Percentiles rank a stretch among this genome's conserved stretches.
Evolutionary conservation across 306 rosid genomes (phyloP).

Genomic region (Coriaria nepalensis): DNA sequence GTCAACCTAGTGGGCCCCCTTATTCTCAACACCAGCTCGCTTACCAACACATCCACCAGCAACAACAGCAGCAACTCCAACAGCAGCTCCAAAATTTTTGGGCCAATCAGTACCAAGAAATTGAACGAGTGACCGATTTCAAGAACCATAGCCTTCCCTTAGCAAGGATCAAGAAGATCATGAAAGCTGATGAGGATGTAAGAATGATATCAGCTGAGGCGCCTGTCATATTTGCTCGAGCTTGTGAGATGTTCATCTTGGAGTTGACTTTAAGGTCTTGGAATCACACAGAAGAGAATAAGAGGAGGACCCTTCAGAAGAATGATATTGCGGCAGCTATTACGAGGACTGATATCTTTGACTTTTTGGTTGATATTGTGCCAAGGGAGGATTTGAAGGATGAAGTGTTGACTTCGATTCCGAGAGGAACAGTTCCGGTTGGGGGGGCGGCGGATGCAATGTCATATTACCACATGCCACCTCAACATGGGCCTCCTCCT

Average conservation of each 20-base stretch:
- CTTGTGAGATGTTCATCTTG: constrained; percentile 61
- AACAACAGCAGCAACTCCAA: constrained; percentile 39
- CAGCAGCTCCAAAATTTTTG: constrained; percentile 50
- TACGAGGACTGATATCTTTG: constrained; percentile 54
- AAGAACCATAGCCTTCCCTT: constrained; percentile 71
- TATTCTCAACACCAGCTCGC: constrained; percentile 54
- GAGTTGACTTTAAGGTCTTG: constrained; percentile 65
- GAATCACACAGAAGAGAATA: constrained; percentile 65
- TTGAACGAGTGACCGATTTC: constrained; percentile 47
- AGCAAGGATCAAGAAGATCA: constrained; percentile 65
- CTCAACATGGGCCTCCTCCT: constrained; percentile 24
- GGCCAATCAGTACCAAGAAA: constrained; percentile 46
- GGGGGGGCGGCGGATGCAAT: constrained; percentile 32
- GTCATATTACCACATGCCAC: constrained; percentile 35
- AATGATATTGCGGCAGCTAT: constrained; percentile 71
- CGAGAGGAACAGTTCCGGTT: constrained; percentile 44
- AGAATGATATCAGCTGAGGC: constrained; percentile 72
- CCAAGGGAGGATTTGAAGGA: constrained; percentile 62
- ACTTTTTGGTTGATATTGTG: constrained; percentile 58
- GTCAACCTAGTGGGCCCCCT: constrained; percentile 41
- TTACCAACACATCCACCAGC: constrained; percentile 43
- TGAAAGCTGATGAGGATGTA: constrained; percentile 73
- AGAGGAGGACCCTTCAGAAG: constrained; percentile 56
- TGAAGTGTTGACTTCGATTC: constrained; percentile 53
- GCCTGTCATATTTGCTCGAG: constrained; percentile 53